Base-by-base conservation (phyloP, 208 protist species). In the Leishmania tropica region DNA sequence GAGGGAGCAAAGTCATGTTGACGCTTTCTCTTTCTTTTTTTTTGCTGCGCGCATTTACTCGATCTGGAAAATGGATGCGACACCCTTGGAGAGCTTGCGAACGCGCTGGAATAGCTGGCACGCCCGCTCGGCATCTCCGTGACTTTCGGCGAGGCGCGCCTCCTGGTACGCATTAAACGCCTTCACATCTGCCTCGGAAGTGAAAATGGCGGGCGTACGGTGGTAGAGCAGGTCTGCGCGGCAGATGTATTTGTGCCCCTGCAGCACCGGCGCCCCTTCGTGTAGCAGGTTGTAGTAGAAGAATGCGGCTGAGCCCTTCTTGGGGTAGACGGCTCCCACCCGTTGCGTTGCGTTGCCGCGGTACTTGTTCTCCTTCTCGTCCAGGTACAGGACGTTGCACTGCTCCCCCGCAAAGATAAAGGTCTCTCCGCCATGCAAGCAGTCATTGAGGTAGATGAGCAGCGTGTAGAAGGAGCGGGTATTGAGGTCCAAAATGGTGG, bases 391-490 rank as follows among this genome's bases (percentile, higher is more conserved):
- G 45, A 96, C 87, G 3, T 93, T 83, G 70, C 81, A 88, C 85
- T 98, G 95, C 67, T 97, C 90, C 0, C 93, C 92, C 0, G 76
- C 67, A 58, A 97, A 93, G n/a, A 98, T 40, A 56, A 88, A 88
- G 8, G 96, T 98, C 58, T 96, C 90, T 37, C 96, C 96, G 17
- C 96, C 96, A 19, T 37, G 80, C 13, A 85, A 83, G 83, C 91
- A 94, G 82, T 94, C 86, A 82, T 98, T 98, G 45, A 98, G 88
- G 86, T 98, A 98, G 40, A 98, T 88, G 64, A 98, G 88, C 21
- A 98, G 85, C 0, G 96, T 97, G 87, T 96, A 97, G 53, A 98
- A 90, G 79, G 92, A 95, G 28, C 96, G 93, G 5, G 88, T 95
- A 87, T 97, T 97, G 54, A 97, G 83, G 81, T 98, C 95, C 31